These are phyloP conservation scores for Salix arbutifolia DNA, from an alignment of 345 rosid species.

Conservation along the genomic window DNA sequence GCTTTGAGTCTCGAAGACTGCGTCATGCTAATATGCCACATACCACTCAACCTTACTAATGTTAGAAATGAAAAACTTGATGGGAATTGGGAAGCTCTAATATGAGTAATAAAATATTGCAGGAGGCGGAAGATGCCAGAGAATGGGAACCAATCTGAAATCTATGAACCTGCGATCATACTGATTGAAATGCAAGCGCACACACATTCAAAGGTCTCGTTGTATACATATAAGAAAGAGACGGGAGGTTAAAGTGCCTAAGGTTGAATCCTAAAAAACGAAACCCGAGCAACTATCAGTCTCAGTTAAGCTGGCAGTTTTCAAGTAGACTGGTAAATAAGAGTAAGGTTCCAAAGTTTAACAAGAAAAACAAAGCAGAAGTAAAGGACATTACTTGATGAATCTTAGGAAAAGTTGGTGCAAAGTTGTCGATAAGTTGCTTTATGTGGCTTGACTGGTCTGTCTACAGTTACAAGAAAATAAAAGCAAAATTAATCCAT, in stretches of 20 bases:
- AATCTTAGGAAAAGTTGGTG: conserved; percentile 60
- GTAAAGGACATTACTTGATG: conserved; percentile 9
- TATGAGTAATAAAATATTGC: background rate
- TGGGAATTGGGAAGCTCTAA: background rate
- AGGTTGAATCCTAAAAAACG: background rate
- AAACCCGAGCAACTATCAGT: background rate
- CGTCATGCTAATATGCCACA: no score
- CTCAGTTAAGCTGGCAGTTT: background rate
- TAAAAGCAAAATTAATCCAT: background rate
- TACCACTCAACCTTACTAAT: no score
- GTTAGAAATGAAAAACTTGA: no score
- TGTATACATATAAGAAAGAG: background rate
- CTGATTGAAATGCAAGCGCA: background rate
- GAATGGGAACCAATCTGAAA: background rate
- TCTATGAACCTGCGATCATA: background rate
- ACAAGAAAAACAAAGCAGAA: background rate
- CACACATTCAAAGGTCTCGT: no score
- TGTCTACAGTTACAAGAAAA: conserved; percentile 34
- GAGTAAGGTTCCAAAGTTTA: background rate
- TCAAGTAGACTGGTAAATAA: background rate
- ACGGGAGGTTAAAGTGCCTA: background rate
- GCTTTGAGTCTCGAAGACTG: background rate
- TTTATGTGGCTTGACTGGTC: conserved; percentile 41
- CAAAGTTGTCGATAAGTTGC: conserved; percentile 40
- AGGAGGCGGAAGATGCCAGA: background rate